Evolutionary conservation across 768 basidiomycete genomes (phyloP), one percentile per base, ranked within the genome.

Genomic region (Agaricus subrufescens): DNA sequence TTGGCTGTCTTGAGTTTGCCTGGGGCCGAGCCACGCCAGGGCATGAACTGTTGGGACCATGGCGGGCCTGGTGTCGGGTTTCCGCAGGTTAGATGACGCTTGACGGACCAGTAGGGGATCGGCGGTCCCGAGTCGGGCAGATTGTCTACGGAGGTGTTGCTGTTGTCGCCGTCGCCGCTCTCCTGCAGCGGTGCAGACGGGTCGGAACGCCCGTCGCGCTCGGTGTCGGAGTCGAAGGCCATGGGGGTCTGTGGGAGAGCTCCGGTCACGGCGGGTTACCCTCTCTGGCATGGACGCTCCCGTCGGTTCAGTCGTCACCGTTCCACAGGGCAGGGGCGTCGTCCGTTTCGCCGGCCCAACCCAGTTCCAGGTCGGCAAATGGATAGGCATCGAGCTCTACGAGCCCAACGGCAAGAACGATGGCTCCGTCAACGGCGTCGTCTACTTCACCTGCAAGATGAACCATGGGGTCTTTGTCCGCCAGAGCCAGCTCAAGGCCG

Each of bases 381-480:
- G 96, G 96, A 80, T 97, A 49, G 97, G 97, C 9, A 84, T 98
- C 52, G 94, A 96, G 65, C 80, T 99, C 46, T 82, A 79, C 55
- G 86, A 87, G 63, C 71, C 83, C 7, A 87, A 82, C 45, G 97
- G 97, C 39, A 99, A 98, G 85, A 99, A 99, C 75, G 91, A 98
- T 63, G 97, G 97, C 1, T 81, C 84, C 1, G 89, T 99, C 7
- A 76, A 86, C 37, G 93, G 88, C 14, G 70, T 84, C 48, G 60
- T 70, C 1, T 99, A 98, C 73, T 99, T 99, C 69, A 76, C 73
- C 15, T 98, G 94, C 73, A 80, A 79, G 63, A 73, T 77, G 46
- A 75, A 76, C 30, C 75, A 91, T 73, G 97, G 97, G 46, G 89
- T 98, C 29, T 98, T 99, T 67, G 86, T 98, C 4, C 79, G 91